Conservation (phyloP, 2,329 filamentous ascomycete species). For the Colletotrichum euphorbiae region DNA sequence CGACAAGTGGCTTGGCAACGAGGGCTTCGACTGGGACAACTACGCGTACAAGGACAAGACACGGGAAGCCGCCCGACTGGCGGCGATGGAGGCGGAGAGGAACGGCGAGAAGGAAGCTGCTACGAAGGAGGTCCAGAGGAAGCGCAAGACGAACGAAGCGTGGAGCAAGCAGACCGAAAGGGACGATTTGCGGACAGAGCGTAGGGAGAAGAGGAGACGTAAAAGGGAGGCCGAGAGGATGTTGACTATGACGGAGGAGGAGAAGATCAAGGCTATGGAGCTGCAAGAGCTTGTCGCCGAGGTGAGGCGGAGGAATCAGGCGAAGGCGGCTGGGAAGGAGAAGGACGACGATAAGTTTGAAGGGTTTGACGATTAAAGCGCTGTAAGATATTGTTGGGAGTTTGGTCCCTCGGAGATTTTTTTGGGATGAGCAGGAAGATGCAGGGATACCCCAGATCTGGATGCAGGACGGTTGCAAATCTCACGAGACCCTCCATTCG, state of each 20-base stretch:
- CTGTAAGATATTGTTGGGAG: conserved; percentile 13
- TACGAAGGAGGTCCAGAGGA: conserved; percentile 59
- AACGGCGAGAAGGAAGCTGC: conserved; percentile 49
- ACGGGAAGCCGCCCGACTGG: conserved; percentile 73
- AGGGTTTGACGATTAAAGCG: conserved; percentile 61
- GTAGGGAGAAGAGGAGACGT: conserved; percentile 73
- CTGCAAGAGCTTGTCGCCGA: conserved; percentile 73
- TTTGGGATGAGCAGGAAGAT: not conserved
- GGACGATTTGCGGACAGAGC: conserved; percentile 70
- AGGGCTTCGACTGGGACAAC: conserved; percentile 72
- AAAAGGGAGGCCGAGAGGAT: conserved; percentile 72
- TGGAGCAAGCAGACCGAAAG: conserved; percentile 80
- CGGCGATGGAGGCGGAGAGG: conserved; percentile 64
- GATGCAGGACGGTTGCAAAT: conserved; percentile 6
- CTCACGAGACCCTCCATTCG: conserved; percentile 12
- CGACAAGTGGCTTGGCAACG: conserved; percentile 70
- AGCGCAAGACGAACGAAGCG: conserved; percentile 73
- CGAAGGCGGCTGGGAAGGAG: conserved; percentile 49
- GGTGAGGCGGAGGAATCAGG: conserved; percentile 69
- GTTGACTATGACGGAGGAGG: conserved; percentile 76
- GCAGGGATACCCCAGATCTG: conserved; percentile 25
- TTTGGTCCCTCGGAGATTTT: not conserved
- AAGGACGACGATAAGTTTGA: conserved; percentile 65
- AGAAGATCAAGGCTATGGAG: conserved; percentile 72
- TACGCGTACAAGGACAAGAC: conserved; percentile 79